phyloP scores from a whole-genome alignment of 1,284 basidiomycete species.

The Erythrobasidium hasegawianum region DNA sequence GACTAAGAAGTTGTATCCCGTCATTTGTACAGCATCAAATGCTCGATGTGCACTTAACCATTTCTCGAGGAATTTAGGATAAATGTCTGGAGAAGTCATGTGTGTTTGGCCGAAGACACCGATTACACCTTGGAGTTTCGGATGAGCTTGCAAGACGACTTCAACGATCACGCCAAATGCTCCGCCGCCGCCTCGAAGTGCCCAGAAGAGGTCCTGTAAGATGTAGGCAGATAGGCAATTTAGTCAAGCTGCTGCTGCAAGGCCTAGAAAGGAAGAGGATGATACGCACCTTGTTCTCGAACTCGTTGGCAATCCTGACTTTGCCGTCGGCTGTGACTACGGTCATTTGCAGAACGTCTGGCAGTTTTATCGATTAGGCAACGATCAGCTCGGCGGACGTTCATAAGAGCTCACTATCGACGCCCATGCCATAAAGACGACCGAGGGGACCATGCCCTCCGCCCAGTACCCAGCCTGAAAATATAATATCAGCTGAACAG shows the following conservation, averaged over 20 bases:
- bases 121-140: conserved; percentile 35
- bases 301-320: conserved; percentile 28
- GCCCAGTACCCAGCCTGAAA: not conserved
- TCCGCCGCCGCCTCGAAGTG: conserved; percentile 44
- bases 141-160: conserved; percentile 40
- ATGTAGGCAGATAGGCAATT: too few relatives aligned
- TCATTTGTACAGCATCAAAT: conserved; percentile 16
- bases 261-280: not conserved
- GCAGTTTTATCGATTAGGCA: too few relatives aligned
- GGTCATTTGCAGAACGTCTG: conserved; percentile 36
- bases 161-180: conserved; percentile 44
- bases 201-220: conserved; percentile 43
- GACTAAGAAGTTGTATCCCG: conserved; percentile 36
- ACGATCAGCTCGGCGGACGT: too few relatives aligned
- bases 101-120: conserved; percentile 33
- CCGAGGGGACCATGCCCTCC: not conserved
- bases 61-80: conserved; percentile 15
- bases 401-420: not conserved
- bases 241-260: too few relatives aligned
- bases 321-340: conserved; percentile 39
- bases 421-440: not conserved
- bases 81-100: conserved; percentile 4
- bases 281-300: conserved; percentile 19
- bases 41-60: conserved; percentile 29
- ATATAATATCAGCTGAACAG: too few relatives aligned